phyloP scores from a whole-genome alignment of 441 rosid species.

The Gossypium schwendimanii region DNA sequence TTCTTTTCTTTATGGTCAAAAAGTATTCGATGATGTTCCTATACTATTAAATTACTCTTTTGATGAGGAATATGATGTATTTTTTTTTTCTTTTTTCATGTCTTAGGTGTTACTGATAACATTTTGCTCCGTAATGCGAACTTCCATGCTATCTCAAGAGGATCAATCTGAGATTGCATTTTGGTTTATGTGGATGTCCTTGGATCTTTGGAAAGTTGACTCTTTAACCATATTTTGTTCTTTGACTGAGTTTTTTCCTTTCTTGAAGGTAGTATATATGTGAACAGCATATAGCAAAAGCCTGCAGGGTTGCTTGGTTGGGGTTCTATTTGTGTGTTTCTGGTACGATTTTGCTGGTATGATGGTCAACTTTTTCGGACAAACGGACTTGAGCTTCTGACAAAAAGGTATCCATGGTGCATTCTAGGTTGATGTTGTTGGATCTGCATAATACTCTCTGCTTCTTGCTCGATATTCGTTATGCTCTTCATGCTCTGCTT shows the following conservation, averaged over 20 bases:
- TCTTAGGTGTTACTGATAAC: constrained; percentile 12
- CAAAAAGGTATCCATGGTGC: background rate
- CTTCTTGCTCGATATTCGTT: background rate
- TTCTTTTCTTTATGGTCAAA: background rate
- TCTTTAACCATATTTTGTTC: constrained; percentile 4
- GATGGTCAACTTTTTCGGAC: background rate
- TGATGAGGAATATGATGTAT: constrained; percentile 12
- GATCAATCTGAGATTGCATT: constrained; percentile 11
- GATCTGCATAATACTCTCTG: background rate
- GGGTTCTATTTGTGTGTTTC: background rate
- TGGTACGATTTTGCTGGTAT: no score
- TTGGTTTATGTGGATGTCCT: constrained; percentile 10
- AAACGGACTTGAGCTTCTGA: background rate
- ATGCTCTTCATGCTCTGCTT: background rate
- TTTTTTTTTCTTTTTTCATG: background rate
- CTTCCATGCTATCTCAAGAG: constrained; percentile 4
- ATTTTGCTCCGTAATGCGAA: background rate
- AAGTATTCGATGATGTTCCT: constrained; percentile 8
- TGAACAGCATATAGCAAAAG: background rate
- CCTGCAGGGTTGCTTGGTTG: background rate
- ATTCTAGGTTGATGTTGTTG: background rate
- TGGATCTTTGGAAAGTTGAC: constrained; percentile 11
- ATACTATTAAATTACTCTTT: background rate
- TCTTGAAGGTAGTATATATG: background rate
- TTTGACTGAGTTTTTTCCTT: background rate